Percentiles rank a stretch among this genome's conserved stretches.
phyloP scores from a whole-genome alignment of 805 yeast species.

The Kregervanrija delftensis region DNA sequence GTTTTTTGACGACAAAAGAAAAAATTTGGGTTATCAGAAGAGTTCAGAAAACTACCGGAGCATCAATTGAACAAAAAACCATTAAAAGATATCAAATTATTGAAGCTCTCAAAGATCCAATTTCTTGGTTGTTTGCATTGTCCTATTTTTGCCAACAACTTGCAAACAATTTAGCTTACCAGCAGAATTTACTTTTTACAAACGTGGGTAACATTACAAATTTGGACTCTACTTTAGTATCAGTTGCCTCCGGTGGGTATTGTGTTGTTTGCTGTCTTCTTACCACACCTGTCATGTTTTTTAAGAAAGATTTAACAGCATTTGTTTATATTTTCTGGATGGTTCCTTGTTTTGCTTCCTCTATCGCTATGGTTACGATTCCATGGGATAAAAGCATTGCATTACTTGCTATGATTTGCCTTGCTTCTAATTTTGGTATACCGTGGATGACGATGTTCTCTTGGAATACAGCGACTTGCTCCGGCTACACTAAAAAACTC shows the following conservation, averaged over 20 bases:
- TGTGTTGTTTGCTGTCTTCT: conserved; percentile 33
- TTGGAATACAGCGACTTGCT: conserved; percentile 25
- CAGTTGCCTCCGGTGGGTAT: conserved; percentile 48
- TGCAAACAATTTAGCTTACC: conserved; percentile 48
- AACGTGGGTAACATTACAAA: conserved; percentile 33
- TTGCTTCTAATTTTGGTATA: conserved; percentile 35
- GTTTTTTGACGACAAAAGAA: conserved; percentile 41
- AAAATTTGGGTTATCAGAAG: conserved; percentile 43
- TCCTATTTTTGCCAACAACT: conserved; percentile 39
- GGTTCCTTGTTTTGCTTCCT: conserved; percentile 34
- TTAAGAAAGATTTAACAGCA: conserved; percentile 32
- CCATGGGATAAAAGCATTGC: conserved; percentile 40
- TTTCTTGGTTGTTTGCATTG: conserved; percentile 36
- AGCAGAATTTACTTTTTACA: conserved; percentile 41
- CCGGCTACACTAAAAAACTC: conserved; percentile 46
- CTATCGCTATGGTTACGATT: conserved; percentile 38
- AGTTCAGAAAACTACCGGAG: conserved; percentile 30
- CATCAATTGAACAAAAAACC: conserved; percentile 37
- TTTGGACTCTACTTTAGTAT: conserved; percentile 43
- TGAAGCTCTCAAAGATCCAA: conserved; percentile 45
- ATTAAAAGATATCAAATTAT: conserved; percentile 42
- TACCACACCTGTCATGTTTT: conserved; percentile 29
- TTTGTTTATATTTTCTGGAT: conserved; percentile 19
- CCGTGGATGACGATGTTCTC: conserved; percentile 21
- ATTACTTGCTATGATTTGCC: conserved; percentile 38